A percentile compares a stretch with the other conserved stretches of the same genome.
These are phyloP conservation scores for Neocallimastix lanati DNA, from an alignment of 192 early-diverging fungal genomes.

Conservation along the genomic window DNA sequence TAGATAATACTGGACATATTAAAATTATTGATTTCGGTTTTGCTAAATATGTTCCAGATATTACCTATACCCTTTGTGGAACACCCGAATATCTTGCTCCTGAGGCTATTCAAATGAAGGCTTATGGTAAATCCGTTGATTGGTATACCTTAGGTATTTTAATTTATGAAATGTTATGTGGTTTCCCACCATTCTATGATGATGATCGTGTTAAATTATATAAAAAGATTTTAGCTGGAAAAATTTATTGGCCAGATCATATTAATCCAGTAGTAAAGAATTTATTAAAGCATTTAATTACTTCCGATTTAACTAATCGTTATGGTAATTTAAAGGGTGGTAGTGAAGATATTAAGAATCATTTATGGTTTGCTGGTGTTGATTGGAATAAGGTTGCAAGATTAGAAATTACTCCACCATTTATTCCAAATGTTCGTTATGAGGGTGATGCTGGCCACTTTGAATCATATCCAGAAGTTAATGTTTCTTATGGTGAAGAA, in stretches of 20 bases:
- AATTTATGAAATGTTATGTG: constrained; percentile 1
- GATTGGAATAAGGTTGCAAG: neutral
- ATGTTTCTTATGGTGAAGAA: neutral
- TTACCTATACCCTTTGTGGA: neutral
- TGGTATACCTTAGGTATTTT: constrained; percentile 2
- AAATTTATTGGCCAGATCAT: neutral
- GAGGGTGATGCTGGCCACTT: neutral
- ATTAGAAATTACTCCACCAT: constrained; percentile 2
- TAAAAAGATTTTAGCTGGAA: neutral
- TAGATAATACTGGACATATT: neutral
- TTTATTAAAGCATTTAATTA: neutral
- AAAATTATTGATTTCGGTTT: neutral
- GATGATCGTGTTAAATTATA: neutral
- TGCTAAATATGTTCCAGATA: neutral
- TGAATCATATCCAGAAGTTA: neutral
- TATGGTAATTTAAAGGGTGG: constrained; percentile 10
- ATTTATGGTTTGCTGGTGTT: constrained; percentile 3
- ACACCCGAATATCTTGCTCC: constrained; percentile 3
- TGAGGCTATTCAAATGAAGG: neutral
- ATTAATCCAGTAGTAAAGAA: neutral
- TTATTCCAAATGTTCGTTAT: constrained; percentile 1
- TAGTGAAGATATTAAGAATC: constrained; percentile 3
- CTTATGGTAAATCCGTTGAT: constrained; percentile 1
- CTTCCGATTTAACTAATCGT: neutral
- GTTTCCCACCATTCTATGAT: neutral